phyloP scores from a whole-genome alignment of 805 yeast genomes.

The Barnettozyma pratensis region DNA sequence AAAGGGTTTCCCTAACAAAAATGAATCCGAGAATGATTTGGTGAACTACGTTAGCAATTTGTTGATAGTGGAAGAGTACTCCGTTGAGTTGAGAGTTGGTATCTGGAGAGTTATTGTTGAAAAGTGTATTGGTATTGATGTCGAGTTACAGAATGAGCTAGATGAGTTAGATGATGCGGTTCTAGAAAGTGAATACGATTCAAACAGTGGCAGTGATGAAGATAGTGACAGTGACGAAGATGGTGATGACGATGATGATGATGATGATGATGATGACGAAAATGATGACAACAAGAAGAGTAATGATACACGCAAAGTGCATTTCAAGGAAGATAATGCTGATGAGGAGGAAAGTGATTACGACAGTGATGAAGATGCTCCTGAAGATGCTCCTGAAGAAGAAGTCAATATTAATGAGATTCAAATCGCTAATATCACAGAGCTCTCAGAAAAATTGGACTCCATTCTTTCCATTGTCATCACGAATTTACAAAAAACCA shows the following conservation, averaged over 20 bases:
- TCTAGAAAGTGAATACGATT: constrained; percentile 24
- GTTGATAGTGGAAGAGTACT: constrained; percentile 55
- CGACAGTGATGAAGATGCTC: constrained; percentile 37
- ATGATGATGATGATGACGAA: constrained; percentile 20
- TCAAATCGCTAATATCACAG: constrained; percentile 38
- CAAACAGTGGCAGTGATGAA: constrained; percentile 20
- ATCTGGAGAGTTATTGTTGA: constrained; percentile 82
- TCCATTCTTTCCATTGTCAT: constrained; percentile 56
- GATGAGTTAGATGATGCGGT: constrained; percentile 60
- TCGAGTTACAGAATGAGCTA: constrained; percentile 81
- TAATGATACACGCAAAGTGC: constrained; percentile 17
- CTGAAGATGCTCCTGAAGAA: constrained; percentile 41
- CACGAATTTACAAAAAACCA: constrained; percentile 34
- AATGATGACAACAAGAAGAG: constrained; percentile 12
- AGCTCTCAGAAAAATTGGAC: constrained; percentile 67
- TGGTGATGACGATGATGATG: constrained; percentile 24
- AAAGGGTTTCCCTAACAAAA: constrained; percentile 74
- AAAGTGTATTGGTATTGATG: constrained; percentile 79
- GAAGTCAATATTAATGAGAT: constrained; percentile 29
- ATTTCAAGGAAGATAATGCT: constrained; percentile 23
- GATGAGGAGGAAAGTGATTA: constrained; percentile 28
- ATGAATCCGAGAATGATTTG: constrained; percentile 47
- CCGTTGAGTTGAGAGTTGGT: constrained; percentile 66
- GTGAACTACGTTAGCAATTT: constrained; percentile 64
- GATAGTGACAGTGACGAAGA: constrained; percentile 29